Evolutionary conservation across 2,329 filamentous ascomycete genomes (phyloP).

Genomic region (Monosporascus sp.): DNA sequence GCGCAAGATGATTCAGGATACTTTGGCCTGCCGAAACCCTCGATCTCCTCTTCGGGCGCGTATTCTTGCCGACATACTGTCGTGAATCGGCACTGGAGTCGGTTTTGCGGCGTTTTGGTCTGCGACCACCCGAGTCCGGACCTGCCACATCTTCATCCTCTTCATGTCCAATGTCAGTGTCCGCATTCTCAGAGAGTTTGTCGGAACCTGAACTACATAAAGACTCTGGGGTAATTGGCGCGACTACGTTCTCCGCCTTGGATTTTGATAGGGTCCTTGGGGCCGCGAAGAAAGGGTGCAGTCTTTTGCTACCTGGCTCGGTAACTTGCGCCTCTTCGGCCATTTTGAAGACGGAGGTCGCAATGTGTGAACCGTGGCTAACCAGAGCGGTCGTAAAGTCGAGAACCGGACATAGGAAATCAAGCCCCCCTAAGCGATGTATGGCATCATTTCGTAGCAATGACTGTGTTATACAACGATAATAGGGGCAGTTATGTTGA

Average conservation of each 20-base stretch:
- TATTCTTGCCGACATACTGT: slow-evolving; percentile 3
- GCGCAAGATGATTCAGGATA: slow-evolving; percentile 13
- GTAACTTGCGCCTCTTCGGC: slow-evolving; percentile 30
- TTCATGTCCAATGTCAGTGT: slow-evolving; percentile 16
- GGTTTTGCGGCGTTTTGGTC: slow-evolving; percentile 41
- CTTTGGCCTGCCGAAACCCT: slow-evolving; percentile 10
- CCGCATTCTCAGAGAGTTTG: slow-evolving; percentile 5
- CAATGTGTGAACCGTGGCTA: no score
- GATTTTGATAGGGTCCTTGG: slow-evolving; percentile 17
- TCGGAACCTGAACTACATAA: slow-evolving; percentile 26
- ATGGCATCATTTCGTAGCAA: no score
- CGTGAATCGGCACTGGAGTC: slow-evolving; percentile 20
- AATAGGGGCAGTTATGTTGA: no score
- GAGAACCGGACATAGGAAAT: background rate
- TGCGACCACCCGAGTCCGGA: slow-evolving; percentile 19
- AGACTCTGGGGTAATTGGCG: slow-evolving; percentile 25
- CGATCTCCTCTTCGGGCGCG: slow-evolving; percentile 9
- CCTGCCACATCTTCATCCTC: slow-evolving; percentile 12
- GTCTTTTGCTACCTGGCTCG: slow-evolving; percentile 35
- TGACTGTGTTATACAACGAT: no score
- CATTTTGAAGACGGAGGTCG: slow-evolving; percentile 38
- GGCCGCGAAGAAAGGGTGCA: slow-evolving; percentile 51
- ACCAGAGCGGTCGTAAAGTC: no score
- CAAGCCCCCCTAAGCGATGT: background rate
- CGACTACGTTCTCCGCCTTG: slow-evolving; percentile 5